Conservation (phyloP, 495 filamentous ascomycete genomes). For the Aspergillus taichungensis region DNA sequence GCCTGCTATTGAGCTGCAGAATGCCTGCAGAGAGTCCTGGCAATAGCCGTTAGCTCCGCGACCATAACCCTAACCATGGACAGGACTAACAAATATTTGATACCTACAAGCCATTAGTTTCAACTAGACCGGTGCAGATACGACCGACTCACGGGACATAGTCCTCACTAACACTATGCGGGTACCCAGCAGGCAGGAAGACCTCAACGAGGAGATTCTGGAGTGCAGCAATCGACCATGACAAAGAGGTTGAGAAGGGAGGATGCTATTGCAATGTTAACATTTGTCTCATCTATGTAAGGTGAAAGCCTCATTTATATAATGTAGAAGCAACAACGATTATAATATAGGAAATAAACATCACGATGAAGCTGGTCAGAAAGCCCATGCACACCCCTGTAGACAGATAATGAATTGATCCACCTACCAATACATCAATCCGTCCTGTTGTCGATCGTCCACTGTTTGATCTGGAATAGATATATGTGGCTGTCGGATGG, state of each 20-base stretch:
- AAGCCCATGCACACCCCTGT: too few relatives aligned
- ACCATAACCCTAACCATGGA: too few relatives aligned
- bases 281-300: conserved; percentile 2
- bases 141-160: conserved; percentile 61
- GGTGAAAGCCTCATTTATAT: too few relatives aligned
- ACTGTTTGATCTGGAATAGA: conserved; percentile 20
- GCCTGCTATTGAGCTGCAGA: conserved; percentile 86
- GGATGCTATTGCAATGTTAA: conserved; percentile 4
- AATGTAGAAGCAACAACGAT: neutral
- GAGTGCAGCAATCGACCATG: conserved; percentile 22
- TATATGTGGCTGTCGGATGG: conserved; percentile 24
- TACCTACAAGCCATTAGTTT: conserved; percentile 41
- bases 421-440: conserved; percentile 30
- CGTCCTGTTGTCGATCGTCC: conserved; percentile 9
- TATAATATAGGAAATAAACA: neutral
- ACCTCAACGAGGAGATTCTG: conserved; percentile 29
- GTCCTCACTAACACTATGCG: conserved; percentile 81
- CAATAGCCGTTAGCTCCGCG: neutral
- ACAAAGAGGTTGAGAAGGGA: conserved; percentile 21
- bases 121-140: conserved; percentile 7
- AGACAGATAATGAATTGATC: neutral
- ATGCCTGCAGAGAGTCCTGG: conserved; percentile 91
- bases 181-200: conserved; percentile 91
- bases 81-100: conserved; percentile 50
- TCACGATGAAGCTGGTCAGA: neutral